These are phyloP conservation scores for Phytophthora parvispora DNA, from an alignment of 352 stramenopile species.

Conservation along the genomic window DNA sequence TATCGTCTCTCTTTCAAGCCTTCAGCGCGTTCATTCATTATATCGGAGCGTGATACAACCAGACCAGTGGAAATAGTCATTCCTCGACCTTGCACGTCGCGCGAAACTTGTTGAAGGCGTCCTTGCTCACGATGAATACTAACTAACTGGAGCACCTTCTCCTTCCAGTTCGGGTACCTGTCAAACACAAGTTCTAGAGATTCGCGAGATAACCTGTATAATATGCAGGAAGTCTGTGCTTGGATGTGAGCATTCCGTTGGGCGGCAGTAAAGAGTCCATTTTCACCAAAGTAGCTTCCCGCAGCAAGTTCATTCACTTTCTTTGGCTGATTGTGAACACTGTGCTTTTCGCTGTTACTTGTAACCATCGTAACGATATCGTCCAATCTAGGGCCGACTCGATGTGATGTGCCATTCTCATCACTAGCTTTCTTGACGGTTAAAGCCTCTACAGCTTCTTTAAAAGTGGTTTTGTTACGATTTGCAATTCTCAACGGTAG, in stretches of 20 bases:
- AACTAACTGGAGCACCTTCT: conserved; percentile 66
- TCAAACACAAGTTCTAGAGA: conserved; percentile 75
- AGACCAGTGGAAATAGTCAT: conserved; percentile 4
- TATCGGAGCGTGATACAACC: conserved; percentile 16
- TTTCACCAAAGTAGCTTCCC: conserved; percentile 73
- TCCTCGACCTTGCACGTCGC: conserved; percentile 7
- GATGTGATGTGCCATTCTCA: not conserved
- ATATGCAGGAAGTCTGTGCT: conserved; percentile 61
- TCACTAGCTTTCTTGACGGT: not conserved
- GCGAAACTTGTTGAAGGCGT: conserved; percentile 26
- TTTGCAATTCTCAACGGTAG: conserved; percentile 21
- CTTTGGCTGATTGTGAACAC: conserved; percentile 21
- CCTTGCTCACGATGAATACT: conserved; percentile 62
- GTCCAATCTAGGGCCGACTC: not conserved
- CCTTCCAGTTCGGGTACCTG: conserved; percentile 70
- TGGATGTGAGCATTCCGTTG: conserved; percentile 53
- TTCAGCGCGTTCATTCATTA: conserved; percentile 25
- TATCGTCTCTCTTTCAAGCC: conserved; percentile 14
- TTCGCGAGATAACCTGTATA: conserved; percentile 63
- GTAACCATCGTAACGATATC: not conserved
- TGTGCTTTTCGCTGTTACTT: not conserved
- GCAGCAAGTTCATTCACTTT: conserved; percentile 61
- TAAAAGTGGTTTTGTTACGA: conserved; percentile 2
- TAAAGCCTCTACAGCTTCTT: not conserved
- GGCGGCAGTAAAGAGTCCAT: conserved; percentile 61